Evolutionary conservation across 768 basidiomycete species (phyloP), one percentile per base, ranked within the genome.

Genomic region (Kwoniella sp.): DNA sequence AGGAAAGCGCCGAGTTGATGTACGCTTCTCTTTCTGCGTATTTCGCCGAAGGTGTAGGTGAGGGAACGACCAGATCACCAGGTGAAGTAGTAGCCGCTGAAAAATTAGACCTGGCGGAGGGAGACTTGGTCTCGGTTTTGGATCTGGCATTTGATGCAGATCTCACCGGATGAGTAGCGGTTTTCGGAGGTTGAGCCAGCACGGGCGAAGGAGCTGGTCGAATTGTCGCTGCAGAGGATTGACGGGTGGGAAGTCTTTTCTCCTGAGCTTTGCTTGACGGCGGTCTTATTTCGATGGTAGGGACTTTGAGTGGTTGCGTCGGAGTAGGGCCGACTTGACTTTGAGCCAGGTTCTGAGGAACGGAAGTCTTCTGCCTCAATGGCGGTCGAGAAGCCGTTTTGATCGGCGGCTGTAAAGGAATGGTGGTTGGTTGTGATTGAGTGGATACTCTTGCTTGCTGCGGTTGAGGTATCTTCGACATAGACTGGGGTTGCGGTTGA

Each of bases 11-110:
- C 8, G 72, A 74, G n/a, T 48, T 48, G 57, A 74, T 55, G 48
- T 71, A 74, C 1, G 69, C 69, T 47, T 74, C 72, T 50, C 69
- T 52, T 52, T 63, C 52, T 2, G 65, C 56, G 21, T 63, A 58
- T 26, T 64, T 51, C 1, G 66, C 53, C 5, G 61, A 48, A 4
- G 66, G 54, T 36, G 63, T 49, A 40, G 68, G 57, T 5, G 63
- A 55, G 12, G 61, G 60, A 6, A 58, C 29, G n/a, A 59, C 25
- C 25, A 49, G 44, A 10, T 53, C 53, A 6, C 53, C 60, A 2
- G 60, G 65, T 25, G 46, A 36, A 12, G 21, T 10, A 12, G 21
- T 10, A 1, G 54, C 55, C 26, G 25, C 47, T 10, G 40, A 44
- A 6, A 6, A 6, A 44, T 44, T 44, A 4, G 17, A 44, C 22